Percentiles rank a stretch among this genome's conserved stretches.
Conservation (phyloP, 1,284 basidiomycete genomes). For the Fomitiporia mediterranea region DNA sequence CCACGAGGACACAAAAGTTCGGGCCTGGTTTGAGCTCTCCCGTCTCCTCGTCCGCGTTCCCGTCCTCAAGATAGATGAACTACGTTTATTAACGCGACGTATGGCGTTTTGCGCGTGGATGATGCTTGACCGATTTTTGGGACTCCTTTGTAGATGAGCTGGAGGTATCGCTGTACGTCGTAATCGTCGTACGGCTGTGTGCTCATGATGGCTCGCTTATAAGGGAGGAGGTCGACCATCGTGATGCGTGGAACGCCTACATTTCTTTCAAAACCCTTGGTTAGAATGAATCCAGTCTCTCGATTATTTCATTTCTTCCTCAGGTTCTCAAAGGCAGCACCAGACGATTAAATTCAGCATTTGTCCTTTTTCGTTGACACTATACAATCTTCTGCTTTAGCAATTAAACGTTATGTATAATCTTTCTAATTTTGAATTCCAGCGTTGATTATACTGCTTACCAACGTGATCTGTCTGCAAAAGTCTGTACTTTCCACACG, state of each 20-base stretch:
- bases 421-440: too few species aligned
- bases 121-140: conserved; percentile 1
- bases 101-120: conserved; percentile 1
- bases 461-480: too few species aligned
- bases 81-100: conserved; percentile 10
- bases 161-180: conserved; percentile 13
- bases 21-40: conserved; percentile 16
- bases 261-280: background rate
- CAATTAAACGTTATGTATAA: too few species aligned
- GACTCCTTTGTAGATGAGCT: conserved; percentile 1
- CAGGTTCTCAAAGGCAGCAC: too few species aligned
- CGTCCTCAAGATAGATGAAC: conserved; percentile 19
- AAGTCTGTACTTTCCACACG: too few species aligned
- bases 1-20: conserved; percentile 20
- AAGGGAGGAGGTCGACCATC: conserved; percentile 3
- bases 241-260: conserved; percentile 5
- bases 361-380: too few species aligned
- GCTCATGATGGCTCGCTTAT: conserved; percentile 13
- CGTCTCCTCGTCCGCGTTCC: conserved; percentile 21
- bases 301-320: too few species aligned
- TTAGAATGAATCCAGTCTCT: too few species aligned
- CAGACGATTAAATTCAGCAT: too few species aligned
- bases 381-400: too few species aligned
- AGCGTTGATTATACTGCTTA: too few species aligned
- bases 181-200: conserved; percentile 7